A percentile compares a stretch with the other conserved stretches of the same genome.
Evolutionary conservation across 257 asterid genomes (phyloP).

Genomic region (Nicotiana tomentosiformis): DNA sequence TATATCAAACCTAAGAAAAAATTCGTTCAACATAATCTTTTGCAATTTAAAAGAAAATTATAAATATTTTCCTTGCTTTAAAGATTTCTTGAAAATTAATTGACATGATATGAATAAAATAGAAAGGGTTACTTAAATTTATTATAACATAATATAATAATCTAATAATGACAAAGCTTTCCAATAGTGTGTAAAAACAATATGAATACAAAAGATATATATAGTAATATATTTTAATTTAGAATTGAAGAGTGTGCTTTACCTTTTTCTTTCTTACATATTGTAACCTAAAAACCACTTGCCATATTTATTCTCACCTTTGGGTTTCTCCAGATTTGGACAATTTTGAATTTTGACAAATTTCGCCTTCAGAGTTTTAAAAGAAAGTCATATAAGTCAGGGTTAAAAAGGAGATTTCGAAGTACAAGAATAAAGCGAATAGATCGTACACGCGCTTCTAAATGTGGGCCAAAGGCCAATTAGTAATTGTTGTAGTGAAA

Average conservation of each 20-base stretch:
- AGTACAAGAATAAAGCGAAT: neutral
- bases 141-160: neutral
- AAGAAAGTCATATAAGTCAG: neutral
- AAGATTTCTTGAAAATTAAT: too few species aligned
- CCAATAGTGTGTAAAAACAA: neutral
- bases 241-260: neutral
- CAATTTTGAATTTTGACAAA: neutral
- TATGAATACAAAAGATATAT: neutral
- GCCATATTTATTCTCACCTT: slow-evolving; percentile 14
- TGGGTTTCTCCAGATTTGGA: slow-evolving; percentile 16
- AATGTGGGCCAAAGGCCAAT: neutral
- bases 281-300: neutral
- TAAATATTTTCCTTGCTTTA: too few species aligned
- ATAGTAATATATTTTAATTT: neutral
- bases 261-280: neutral
- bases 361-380: neutral
- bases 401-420: slow-evolving; percentile 12
- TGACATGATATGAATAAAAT: too few species aligned
- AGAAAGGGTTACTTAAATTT: neutral
- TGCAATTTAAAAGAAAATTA: too few species aligned
- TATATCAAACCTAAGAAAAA: too few species aligned
- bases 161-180: neutral
- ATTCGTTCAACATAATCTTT: too few species aligned
- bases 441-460: neutral
- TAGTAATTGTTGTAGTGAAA: neutral